Evolutionary conservation across 805 yeast genomes (phyloP).

Genomic region (Maudiozyma barnettii): DNA sequence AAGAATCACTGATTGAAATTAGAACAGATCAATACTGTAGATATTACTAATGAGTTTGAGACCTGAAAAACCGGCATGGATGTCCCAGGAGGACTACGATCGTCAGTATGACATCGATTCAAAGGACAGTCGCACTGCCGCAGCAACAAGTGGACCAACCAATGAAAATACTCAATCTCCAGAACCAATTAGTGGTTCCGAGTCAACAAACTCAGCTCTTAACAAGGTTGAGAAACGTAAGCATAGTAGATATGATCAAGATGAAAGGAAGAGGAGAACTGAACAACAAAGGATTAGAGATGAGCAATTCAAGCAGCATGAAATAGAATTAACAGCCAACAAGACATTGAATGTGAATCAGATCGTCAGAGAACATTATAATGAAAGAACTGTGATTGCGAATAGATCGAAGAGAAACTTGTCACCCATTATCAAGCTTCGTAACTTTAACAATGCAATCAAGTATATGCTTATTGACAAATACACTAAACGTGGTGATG

Average conservation of each 20-base stretch:
- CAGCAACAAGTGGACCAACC: background rate
- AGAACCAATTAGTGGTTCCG: background rate
- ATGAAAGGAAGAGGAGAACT: slow-evolving; percentile 26
- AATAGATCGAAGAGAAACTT: slow-evolving; percentile 51
- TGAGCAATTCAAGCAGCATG: slow-evolving; percentile 28
- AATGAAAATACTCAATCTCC: no score
- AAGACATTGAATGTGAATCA: slow-evolving; percentile 42
- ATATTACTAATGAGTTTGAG: slow-evolving; percentile 3
- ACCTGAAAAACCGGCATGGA: slow-evolving; percentile 31
- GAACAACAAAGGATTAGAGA: slow-evolving; percentile 27
- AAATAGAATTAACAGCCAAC: slow-evolving; percentile 29
- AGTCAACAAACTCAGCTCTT: slow-evolving; percentile 2
- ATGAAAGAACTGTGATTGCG: slow-evolving; percentile 67
- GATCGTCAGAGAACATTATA: slow-evolving; percentile 75
- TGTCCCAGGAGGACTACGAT: slow-evolving; percentile 32
- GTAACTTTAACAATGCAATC: slow-evolving; percentile 86
- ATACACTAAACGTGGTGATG: slow-evolving; percentile 43
- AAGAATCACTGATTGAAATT: no score
- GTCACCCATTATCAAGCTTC: slow-evolving; percentile 76
- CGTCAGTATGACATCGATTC: slow-evolving; percentile 17
- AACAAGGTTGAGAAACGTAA: slow-evolving; percentile 19
- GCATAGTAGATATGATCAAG: slow-evolving; percentile 25
- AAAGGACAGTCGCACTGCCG: background rate
- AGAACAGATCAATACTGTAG: background rate
- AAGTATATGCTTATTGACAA: slow-evolving; percentile 77